phyloP scores from a whole-genome alignment of 148 eudicot species.

The Camellia sinensis region DNA sequence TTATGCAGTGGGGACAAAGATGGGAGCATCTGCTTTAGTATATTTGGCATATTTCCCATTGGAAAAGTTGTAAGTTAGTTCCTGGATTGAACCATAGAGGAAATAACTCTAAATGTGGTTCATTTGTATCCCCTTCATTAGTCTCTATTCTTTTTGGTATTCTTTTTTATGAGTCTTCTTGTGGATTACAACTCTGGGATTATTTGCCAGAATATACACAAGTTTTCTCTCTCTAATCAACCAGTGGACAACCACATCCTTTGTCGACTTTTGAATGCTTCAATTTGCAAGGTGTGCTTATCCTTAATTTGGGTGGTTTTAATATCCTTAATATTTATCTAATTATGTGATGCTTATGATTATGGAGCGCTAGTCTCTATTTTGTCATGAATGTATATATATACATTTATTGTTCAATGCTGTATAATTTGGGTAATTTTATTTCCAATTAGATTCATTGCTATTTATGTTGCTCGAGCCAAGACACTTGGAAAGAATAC shows the following conservation, averaged over 20 bases:
- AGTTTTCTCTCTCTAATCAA: conserved; percentile 45
- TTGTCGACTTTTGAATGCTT: conserved; percentile 55
- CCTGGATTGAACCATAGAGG: not conserved
- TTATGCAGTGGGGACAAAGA: conserved; percentile 87
- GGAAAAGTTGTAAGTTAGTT: conserved; percentile 82
- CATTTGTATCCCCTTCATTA: conserved; percentile 1
- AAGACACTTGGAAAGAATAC: not conserved
- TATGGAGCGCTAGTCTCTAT: not conserved
- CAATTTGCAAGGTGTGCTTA: conserved; percentile 60
- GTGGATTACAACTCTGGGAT: conserved; percentile 18
- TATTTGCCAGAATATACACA: conserved; percentile 63
- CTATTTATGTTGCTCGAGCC: not conserved
- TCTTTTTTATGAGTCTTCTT: conserved; percentile 6
- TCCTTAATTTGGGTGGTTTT: conserved; percentile 12
- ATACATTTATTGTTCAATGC: not conserved
- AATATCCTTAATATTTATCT: not conserved
- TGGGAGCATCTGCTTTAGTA: conserved; percentile 84
- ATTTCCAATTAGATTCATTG: not conserved
- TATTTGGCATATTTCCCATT: conserved; percentile 94
- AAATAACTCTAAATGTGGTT: conserved; percentile 12
- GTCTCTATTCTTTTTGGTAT: not conserved
- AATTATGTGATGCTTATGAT: conserved; percentile 10
- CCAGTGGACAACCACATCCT: conserved; percentile 29
- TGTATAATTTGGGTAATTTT: not conserved
- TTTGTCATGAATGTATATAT: not conserved